Percentiles rank a stretch among this genome's conserved stretches.
Evolutionary conservation across 768 basidiomycete genomes (phyloP).

Genomic region (Thelephora ganbajun): DNA sequence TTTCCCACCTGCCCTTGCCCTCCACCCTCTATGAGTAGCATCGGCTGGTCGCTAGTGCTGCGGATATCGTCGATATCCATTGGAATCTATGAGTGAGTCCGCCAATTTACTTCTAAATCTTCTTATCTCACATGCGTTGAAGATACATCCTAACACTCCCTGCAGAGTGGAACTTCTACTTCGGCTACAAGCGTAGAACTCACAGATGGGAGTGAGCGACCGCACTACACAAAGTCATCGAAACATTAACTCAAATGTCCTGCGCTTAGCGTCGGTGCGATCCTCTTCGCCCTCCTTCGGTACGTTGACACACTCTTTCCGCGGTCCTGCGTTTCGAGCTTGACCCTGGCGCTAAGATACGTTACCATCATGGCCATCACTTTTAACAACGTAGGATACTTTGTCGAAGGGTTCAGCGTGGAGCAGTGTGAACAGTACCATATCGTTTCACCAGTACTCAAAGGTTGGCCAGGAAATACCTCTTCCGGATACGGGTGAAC

Average conservation of each 20-base stretch:
- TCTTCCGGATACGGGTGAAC: neutral
- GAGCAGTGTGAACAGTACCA: slow-evolving; percentile 33
- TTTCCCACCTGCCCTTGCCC: too few relatives aligned
- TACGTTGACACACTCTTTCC: slow-evolving; percentile 12
- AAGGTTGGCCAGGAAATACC: slow-evolving; percentile 27
- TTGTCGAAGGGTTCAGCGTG: slow-evolving; percentile 33
- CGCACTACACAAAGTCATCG: too few relatives aligned
- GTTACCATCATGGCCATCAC: slow-evolving; percentile 10
- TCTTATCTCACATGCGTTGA: neutral
- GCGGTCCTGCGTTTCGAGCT: neutral
- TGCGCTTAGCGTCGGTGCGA: slow-evolving; percentile 9
- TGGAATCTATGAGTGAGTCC: too few relatives aligned
- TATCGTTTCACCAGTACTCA: slow-evolving; percentile 40
- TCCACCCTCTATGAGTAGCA: too few relatives aligned
- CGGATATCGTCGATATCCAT: too few relatives aligned
- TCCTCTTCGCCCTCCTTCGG: slow-evolving; percentile 40
- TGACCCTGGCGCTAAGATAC: slow-evolving; percentile 6
- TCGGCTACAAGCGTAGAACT: slow-evolving; percentile 9
- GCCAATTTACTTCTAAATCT: too few relatives aligned
- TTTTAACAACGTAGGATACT: slow-evolving; percentile 35
- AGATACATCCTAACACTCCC: slow-evolving; percentile 14
- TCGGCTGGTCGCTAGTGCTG: too few relatives aligned
- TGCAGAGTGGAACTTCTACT: slow-evolving; percentile 14
- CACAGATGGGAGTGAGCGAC: too few relatives aligned
- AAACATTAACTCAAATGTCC: too few relatives aligned